Evolutionary conservation across 73 alveolate species (phyloP), one percentile per base, ranked within the genome.

Genomic region (Paramecium primaurelia): DNA sequence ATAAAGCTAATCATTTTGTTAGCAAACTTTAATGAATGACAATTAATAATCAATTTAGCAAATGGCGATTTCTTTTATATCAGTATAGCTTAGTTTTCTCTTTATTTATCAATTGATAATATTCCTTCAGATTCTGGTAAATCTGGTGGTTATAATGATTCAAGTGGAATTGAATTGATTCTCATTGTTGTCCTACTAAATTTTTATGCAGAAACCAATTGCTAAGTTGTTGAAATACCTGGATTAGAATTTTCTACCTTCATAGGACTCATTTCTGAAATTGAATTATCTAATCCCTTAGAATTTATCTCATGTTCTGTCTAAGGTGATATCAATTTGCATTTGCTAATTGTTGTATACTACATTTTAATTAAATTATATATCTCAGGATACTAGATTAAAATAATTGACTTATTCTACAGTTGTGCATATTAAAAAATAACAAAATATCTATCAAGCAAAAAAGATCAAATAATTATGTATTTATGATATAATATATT

Each of bases 51-150:
- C 51, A 64, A 20, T 64, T 64, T 64, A 32, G 84, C 84, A 64
- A 64, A 64, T 12, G 84, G 84, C 3, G 84, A 64, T 34, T 32
- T 64, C 47, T 64, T 64, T 34, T 64, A 28, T 16, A 32, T 12
- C 28, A 64, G 20, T 20, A 64, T 32, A 25, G 84, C 42, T 32
- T 64, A 34, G 42, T 28, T 28, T 64, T 64, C 84, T 64, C 84
- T 64, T 34, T 64, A 26, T 64, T 64, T 64, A 64, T 64, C 84
- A 64, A 64, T 20, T 3, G 84, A 64, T 11, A 64, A 34, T 64
- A 64, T 64, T 64, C 28, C 84, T 32, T 64, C 84, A 64, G 84
- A 64, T 34, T 64, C 84, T 34, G 84, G 84, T 64, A 64, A 32
- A 64, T 64, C 84, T 32, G 84, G 84, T 32, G 84, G 84, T 28